Evolutionary conservation across 2,329 filamentous ascomycete genomes (phyloP).

Genomic region (Epichloe uncinata): DNA sequence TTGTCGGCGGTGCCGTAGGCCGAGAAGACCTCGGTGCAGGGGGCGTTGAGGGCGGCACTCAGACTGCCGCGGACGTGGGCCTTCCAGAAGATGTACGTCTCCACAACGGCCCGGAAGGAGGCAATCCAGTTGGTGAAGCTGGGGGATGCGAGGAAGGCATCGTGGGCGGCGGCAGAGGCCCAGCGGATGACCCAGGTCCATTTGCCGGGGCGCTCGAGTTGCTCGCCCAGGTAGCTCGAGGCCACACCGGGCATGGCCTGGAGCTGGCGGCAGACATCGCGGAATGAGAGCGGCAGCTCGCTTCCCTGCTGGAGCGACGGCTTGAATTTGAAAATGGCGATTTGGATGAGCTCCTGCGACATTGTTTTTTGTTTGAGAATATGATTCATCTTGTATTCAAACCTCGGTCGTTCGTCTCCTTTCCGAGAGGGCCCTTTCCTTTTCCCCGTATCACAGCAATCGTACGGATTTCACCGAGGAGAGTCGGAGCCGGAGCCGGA

Average conservation of each 20-base stretch:
- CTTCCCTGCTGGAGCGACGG: constrained; percentile 13
- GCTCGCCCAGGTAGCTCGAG: constrained; percentile 21
- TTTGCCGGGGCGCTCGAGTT: constrained; percentile 20
- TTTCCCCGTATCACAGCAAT: not conserved
- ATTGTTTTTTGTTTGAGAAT: constrained; percentile 14
- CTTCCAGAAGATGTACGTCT: constrained; percentile 12
- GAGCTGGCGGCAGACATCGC: constrained; percentile 15
- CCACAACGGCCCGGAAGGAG: constrained; percentile 20
- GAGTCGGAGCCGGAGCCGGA: not conserved
- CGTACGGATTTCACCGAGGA: not conserved
- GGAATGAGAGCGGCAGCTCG: constrained; percentile 7
- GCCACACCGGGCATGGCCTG: constrained; percentile 19
- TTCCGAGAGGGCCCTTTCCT: not conserved
- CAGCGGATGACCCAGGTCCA: constrained; percentile 23
- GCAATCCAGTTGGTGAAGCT: constrained; percentile 27
- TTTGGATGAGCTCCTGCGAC: constrained; percentile 15
- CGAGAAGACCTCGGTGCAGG: constrained; percentile 26
- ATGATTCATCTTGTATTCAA: constrained; percentile 2
- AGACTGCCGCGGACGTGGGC: constrained; percentile 11
- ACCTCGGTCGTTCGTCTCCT: not conserved
- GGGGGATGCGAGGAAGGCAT: constrained; percentile 27
- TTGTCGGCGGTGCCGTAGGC: constrained; percentile 19
- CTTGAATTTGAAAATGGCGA: constrained; percentile 21
- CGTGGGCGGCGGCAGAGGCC: constrained; percentile 19
- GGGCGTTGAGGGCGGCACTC: constrained; percentile 19